These are phyloP conservation scores for Pulveroboletus sp. DNA, from an alignment of 768 basidiomycete genomes.

Conservation along the genomic window DNA sequence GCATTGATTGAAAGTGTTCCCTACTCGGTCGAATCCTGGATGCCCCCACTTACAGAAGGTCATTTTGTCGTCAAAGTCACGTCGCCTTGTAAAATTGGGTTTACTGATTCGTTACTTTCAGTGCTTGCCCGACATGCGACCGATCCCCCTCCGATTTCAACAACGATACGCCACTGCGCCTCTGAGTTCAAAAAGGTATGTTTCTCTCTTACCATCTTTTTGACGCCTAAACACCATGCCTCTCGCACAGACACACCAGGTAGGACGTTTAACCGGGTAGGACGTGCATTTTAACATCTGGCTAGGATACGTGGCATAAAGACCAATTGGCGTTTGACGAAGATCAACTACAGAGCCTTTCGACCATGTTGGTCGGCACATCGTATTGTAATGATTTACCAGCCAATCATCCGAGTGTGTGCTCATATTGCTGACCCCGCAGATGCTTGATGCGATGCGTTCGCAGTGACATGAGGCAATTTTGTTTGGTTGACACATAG, in stretches of 20 bases:
- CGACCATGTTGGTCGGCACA: conserved; percentile 85
- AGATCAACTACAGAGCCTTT: conserved; percentile 82
- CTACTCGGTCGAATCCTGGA: conserved; percentile 93
- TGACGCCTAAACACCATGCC: neutral
- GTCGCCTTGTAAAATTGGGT: neutral
- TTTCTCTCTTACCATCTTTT: conserved; percentile 7
- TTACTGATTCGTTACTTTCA: conserved; percentile 25
- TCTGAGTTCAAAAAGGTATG: conserved; percentile 79
- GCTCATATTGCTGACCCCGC: conserved; percentile 14
- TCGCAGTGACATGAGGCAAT: conserved; percentile 2
- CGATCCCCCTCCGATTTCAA: conserved; percentile 86
- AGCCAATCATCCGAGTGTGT: conserved; percentile 1
- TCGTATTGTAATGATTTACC: conserved; percentile 64
- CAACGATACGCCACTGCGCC: conserved; percentile 80
- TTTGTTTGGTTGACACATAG: neutral
- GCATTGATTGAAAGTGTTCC: conserved; percentile 93
- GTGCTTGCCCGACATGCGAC: conserved; percentile 75
- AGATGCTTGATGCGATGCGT: conserved; percentile 23
- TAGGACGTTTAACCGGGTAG: conserved; percentile 22
- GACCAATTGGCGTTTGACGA: conserved; percentile 85
- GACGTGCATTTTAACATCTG: conserved; percentile 8
- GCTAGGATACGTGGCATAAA: conserved; percentile 86
- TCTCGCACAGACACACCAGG: conserved; percentile 54
- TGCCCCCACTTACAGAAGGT: conserved; percentile 80
- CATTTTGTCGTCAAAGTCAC: neutral